Evolutionary conservation across 2,329 filamentous ascomycete genomes (phyloP).

Genomic region (Coniochaeta sp.): DNA sequence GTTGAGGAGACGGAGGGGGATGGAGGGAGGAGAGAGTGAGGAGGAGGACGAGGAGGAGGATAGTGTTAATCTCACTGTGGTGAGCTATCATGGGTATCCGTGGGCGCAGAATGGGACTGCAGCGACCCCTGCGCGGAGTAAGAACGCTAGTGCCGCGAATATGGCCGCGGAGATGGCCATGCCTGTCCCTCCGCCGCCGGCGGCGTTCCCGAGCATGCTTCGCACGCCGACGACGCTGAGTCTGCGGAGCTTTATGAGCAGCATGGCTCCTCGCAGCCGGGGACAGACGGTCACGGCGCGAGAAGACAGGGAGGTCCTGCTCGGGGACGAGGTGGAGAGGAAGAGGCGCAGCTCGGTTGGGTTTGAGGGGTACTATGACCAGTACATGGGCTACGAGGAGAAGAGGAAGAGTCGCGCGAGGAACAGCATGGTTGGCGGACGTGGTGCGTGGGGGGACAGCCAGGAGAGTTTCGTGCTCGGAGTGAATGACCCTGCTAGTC

Average conservation of each 20-base stretch:
- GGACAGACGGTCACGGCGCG: constrained; percentile 7
- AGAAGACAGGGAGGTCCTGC: constrained; percentile 10
- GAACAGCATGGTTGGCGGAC: constrained; percentile 1
- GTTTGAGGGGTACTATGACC: constrained; percentile 16
- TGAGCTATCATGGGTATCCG: constrained; percentile 23
- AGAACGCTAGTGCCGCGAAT: constrained; percentile 10
- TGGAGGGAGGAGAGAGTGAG: not conserved
- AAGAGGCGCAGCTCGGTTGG: constrained; percentile 13
- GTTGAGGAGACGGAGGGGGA: not conserved
- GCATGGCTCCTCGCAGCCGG: constrained; percentile 13
- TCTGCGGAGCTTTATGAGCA: constrained; percentile 18
- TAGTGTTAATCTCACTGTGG: constrained; percentile 19
- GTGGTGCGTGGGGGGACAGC: constrained; percentile 15
- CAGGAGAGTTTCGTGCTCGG: constrained; percentile 23
- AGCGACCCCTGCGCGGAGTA: constrained; percentile 8
- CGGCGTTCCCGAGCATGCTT: constrained; percentile 7
- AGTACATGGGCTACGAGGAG: constrained; percentile 10
- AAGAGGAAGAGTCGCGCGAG: constrained; percentile 6
- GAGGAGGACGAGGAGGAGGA: constrained; percentile 1
- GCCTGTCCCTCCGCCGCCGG: constrained; percentile 10
- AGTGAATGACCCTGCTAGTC: constrained; percentile 19
- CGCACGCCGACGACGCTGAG: constrained; percentile 20
- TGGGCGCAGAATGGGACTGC: constrained; percentile 16
- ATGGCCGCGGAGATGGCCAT: not conserved
- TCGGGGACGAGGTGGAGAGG: constrained; percentile 6